Evolutionary conservation across 495 filamentous ascomycete genomes (phyloP).

Genomic region (Aspergillus taichungensis): DNA sequence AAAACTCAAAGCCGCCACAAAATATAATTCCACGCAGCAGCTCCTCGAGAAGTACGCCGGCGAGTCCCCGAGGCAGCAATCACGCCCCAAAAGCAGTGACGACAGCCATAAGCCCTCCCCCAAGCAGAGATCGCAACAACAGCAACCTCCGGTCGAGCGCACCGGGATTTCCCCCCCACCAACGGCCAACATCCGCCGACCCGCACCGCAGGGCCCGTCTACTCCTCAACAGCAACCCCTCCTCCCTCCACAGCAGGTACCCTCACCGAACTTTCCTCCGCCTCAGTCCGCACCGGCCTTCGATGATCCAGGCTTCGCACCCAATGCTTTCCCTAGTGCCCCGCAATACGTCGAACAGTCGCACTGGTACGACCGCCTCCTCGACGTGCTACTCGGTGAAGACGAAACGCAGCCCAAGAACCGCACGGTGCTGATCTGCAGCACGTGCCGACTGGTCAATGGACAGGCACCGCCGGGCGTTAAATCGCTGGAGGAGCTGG

Average conservation of each 20-base stretch:
- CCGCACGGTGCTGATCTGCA: slow-evolving; percentile 80
- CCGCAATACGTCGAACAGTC: slow-evolving; percentile 41
- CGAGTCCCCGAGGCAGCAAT: slow-evolving; percentile 41
- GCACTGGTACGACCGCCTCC: slow-evolving; percentile 88
- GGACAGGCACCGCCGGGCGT: slow-evolving; percentile 90
- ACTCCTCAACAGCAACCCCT: slow-evolving; percentile 7
- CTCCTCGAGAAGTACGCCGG: slow-evolving; percentile 90
- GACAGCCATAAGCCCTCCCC: slow-evolving; percentile 16
- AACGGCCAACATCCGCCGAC: slow-evolving; percentile 70
- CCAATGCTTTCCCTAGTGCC: slow-evolving; percentile 47
- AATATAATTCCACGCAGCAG: slow-evolving; percentile 89
- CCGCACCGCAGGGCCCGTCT: slow-evolving; percentile 6
- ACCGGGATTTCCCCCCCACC: slow-evolving; percentile 65
- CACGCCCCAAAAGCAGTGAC: slow-evolving; percentile 25
- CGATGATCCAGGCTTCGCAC: slow-evolving; percentile 47
- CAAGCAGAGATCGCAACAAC: slow-evolving; percentile 10
- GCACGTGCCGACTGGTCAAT: slow-evolving; percentile 78
- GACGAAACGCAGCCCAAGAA: slow-evolving; percentile 92
- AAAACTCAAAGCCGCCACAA: slow-evolving; percentile 87
- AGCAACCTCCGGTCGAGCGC: slow-evolving; percentile 27
- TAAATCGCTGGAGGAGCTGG: slow-evolving; percentile 67
- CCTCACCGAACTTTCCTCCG: slow-evolving; percentile 3
- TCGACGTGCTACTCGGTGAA: slow-evolving; percentile 88
- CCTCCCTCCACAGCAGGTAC: slow-evolving; percentile 1
- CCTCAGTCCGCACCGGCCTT: slow-evolving; percentile 10